Base-by-base conservation (phyloP, 345 rosid species). In the Sisymbrium irio region DNA sequence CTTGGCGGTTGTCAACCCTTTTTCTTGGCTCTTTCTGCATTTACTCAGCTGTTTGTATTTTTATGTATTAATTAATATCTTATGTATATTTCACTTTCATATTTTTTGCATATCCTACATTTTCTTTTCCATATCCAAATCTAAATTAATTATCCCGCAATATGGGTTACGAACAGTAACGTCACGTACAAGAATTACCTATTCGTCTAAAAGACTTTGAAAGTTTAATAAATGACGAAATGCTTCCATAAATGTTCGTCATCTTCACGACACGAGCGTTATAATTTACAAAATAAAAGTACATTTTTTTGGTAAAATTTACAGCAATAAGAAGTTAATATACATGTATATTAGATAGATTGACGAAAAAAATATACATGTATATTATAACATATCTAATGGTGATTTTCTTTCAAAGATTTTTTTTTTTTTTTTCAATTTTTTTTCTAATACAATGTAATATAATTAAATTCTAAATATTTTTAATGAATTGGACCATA, bases 1-100 rank as follows among this genome's bases (percentile, higher is more conserved):
- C 65, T 85, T 80, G 92, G 89, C 90, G 92, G 97, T 91, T 64
- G 86, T 83, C 85, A 74, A 74, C 84, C 82, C 77, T 77, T 40
- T 64, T 19, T 73, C 60, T 71, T 81, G 77, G 69, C 79, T 74
- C 37, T 58, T 67, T 71, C 56, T 67, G 79, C 77, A 78, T 78
- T 77, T 65, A 71, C 45, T 77, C 56, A 46, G 12, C 58, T 71
- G 32, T 71, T 77, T 77, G 76, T 77, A 71, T 71, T 77, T 27
- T 65, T 47, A 62, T 76, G 65, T 69, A 54, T 17, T 46, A 69
- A 49, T 68, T 57, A 46, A 42, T 77, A 56, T 70, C 51, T 69
- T 54, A 25, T 19, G n/a, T n/a, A 57, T 69, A 57, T 69, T 63
- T 76, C 76, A 55, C 54, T 62, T 54, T 70, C 79, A 62, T 62